Evolutionary conservation across 768 basidiomycete species (phyloP), one percentile per base, ranked within the genome.

Genomic region (Kwoniella sp.): DNA sequence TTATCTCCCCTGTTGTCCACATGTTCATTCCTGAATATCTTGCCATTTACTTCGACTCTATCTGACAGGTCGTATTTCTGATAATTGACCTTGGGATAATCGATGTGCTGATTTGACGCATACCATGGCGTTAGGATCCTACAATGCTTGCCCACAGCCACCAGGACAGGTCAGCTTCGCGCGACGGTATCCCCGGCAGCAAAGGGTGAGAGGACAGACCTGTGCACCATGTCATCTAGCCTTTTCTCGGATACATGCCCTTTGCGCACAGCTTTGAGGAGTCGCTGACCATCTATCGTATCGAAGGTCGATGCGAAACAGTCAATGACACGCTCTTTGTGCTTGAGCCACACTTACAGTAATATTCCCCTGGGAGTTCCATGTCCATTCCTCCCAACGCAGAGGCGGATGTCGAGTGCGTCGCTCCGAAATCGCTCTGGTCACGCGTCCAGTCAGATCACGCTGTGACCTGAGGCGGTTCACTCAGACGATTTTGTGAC

Each of bases 1-100:
- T 91, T 90, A 71, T 90, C 86, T 20, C 79, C 86, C 72, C 88
- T 87, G 0, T 89, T 89, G 73, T 82, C 73, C 25, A 81, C 73
- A 52, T 83, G 73, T 83, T 70, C 65, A 47, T 77, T 77, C 20
- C 57, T 59, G 48, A 59, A 77, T 0, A 50, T 41, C 9, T 63
- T 57, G 8, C 71, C 71, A 22, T 72, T 55, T 2, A 68, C 63
- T 17, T 63, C 58, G 29, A 62, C 57, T 25, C 45, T n/a, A 50
- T 77, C 75, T 15, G 60, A 51, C 0, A 77, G 64, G 34, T 72
- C 60, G 53, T 69, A 72, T 34, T 69, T 72, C 37, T 77, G 72
- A 47, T 64, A 77, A 82, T 88, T 90, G 61, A 84, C 82, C 17
- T 73, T 56, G 0, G 91, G 91, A 79, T 85, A 93, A n/a, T 82